These are phyloP conservation scores for Metschnikowia bowlesiae DNA, from an alignment of 805 yeast genomes.

Conservation along the genomic window DNA sequence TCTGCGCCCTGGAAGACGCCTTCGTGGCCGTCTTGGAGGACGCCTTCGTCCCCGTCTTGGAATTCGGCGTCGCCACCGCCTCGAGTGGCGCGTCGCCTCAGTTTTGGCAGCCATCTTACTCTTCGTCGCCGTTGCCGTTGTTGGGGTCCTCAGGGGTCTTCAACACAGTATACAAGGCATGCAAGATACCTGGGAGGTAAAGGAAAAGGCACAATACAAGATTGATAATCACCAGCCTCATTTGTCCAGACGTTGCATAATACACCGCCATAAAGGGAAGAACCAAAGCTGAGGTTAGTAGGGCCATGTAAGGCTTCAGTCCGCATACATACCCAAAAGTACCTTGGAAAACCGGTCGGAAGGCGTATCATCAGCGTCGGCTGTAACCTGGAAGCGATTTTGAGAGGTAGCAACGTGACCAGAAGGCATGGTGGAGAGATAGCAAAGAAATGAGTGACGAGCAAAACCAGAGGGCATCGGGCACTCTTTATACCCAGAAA, in stretches of 20 bases:
- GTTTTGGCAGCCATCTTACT: no score
- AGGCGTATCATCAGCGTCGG: neutral
- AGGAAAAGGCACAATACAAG: constrained; percentile 69
- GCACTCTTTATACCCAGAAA: neutral
- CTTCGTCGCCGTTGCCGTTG: neutral
- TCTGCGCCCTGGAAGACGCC: neutral
- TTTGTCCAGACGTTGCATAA: neutral
- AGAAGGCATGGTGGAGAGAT: neutral
- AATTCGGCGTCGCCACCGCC: no score
- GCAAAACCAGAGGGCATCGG: neutral
- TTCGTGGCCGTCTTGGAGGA: no score
- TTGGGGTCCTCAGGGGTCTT: neutral
- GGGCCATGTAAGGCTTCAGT: neutral
- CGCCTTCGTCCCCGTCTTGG: no score
- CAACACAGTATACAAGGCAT: constrained; percentile 69
- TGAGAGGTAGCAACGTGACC: neutral
- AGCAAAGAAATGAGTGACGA: neutral
- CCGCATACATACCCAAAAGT: constrained; percentile 1
- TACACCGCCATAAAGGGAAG: constrained; percentile 3
- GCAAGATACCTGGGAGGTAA: constrained; percentile 72
- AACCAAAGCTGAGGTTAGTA: constrained; percentile 2
- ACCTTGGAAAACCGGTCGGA: constrained; percentile 1
- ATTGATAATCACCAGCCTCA: constrained; percentile 47
- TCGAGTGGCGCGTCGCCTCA: no score
- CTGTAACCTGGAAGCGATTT: neutral